phyloP scores from a whole-genome alignment of 805 yeast genomes.

The Candida montana region DNA sequence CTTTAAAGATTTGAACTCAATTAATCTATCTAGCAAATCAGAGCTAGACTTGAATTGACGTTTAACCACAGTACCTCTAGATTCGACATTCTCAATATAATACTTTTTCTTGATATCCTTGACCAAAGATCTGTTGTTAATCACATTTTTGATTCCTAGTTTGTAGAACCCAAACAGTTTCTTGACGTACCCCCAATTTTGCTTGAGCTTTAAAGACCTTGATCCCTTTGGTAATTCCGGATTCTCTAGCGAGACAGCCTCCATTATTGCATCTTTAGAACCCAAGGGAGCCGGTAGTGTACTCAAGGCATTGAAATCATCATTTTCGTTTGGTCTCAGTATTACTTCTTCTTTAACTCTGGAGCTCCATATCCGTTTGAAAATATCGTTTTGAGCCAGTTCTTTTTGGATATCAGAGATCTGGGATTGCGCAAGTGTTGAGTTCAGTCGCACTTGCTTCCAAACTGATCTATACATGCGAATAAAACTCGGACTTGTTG shows the following conservation, averaged over 20 bases:
- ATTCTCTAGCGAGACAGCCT: slow-evolving; percentile 23
- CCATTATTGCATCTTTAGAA: slow-evolving; percentile 13
- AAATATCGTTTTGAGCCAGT: slow-evolving; percentile 1
- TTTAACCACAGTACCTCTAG: slow-evolving; percentile 12
- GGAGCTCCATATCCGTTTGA: slow-evolving; percentile 3
- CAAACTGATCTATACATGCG: background rate
- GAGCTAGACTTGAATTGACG: slow-evolving; percentile 30
- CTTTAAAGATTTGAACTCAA: slow-evolving; percentile 31
- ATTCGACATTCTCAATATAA: slow-evolving; percentile 23
- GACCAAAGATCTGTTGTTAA: slow-evolving; percentile 37
- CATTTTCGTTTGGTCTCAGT: slow-evolving; percentile 2
- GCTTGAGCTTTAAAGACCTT: slow-evolving; percentile 26
- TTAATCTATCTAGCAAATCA: slow-evolving; percentile 31
- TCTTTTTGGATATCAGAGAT: background rate
- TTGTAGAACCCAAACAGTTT: slow-evolving; percentile 47
- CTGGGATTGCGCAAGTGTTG: background rate
- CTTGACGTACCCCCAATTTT: slow-evolving; percentile 41
- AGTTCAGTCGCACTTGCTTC: background rate
- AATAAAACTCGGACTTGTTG: background rate
- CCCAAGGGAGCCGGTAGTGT: slow-evolving; percentile 5
- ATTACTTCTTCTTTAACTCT: background rate
- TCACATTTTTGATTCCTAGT: slow-evolving; percentile 50
- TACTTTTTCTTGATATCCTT: slow-evolving; percentile 24
- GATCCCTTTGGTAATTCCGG: slow-evolving; percentile 21
- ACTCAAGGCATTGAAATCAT: slow-evolving; percentile 7